phyloP scores from a whole-genome alignment of 768 basidiomycete species.

The Trametes maxima region DNA sequence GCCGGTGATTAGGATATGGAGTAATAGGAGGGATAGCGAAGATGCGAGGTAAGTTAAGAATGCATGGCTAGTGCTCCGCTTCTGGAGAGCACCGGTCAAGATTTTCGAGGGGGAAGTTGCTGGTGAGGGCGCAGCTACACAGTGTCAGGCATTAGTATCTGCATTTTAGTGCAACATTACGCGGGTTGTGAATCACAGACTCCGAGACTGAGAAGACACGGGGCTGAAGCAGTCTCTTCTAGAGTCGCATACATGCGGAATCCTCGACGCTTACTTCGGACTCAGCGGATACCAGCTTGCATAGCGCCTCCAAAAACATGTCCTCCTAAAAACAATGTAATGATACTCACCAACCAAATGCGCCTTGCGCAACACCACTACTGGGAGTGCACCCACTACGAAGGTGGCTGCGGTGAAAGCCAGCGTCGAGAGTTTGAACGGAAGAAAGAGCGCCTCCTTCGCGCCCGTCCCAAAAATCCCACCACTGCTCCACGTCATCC shows the following conservation, averaged over 20 bases:
- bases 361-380: slow-evolving; percentile 57
- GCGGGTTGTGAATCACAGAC: too few relatives aligned
- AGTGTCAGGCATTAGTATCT: neutral
- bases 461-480: slow-evolving; percentile 37
- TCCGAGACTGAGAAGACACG: too few relatives aligned
- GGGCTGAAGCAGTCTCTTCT: too few relatives aligned
- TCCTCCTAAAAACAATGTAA: neutral
- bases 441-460: slow-evolving; percentile 44
- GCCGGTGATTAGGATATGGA: slow-evolving; percentile 47
- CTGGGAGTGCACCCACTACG: slow-evolving; percentile 56
- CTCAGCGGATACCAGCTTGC: too few relatives aligned
- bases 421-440: slow-evolving; percentile 42
- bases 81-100: slow-evolving; percentile 48
- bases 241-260: too few relatives aligned
- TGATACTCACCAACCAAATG: slow-evolving; percentile 57
- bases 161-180: too few relatives aligned
- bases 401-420: slow-evolving; percentile 47
- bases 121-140: slow-evolving; percentile 46
- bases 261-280: too few relatives aligned
- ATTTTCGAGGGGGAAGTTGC: slow-evolving; percentile 56
- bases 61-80: slow-evolving; percentile 48
- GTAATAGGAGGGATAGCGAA: slow-evolving; percentile 42
- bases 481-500: slow-evolving; percentile 49
- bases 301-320: too few relatives aligned
- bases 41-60: slow-evolving; percentile 51